A percentile compares a stretch with the other conserved stretches of the same genome.
These are phyloP conservation scores for Aspergillus awamori DNA, from an alignment of 2,329 filamentous ascomycete genomes.

Conservation along the genomic window DNA sequence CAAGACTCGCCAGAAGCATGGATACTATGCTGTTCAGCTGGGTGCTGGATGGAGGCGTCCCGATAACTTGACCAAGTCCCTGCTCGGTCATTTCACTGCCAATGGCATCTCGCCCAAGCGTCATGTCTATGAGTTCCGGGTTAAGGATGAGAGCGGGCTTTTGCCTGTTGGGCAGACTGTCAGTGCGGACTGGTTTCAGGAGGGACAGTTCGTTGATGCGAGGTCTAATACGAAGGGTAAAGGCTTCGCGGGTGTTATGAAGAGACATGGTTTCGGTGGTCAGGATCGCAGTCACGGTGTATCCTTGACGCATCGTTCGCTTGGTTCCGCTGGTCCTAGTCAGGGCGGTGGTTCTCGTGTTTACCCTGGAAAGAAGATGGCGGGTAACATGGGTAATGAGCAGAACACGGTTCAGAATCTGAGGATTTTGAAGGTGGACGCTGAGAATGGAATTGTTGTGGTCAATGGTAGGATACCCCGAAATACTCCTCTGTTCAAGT, in stretches of 20 bases:
- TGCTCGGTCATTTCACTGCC: conserved; percentile 84
- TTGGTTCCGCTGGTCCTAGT: conserved; percentile 85
- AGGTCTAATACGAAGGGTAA: conserved; percentile 78
- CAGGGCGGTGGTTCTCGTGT: conserved; percentile 94
- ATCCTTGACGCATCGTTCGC: conserved; percentile 87
- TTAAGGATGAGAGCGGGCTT: conserved; percentile 72
- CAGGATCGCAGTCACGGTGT: conserved; percentile 94
- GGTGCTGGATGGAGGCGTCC: conserved; percentile 75
- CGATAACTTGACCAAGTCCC: conserved; percentile 75
- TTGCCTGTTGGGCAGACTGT: conserved; percentile 75
- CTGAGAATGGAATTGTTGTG: conserved; percentile 82
- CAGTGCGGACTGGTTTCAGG: conserved; percentile 85
- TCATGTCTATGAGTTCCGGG: conserved; percentile 83
- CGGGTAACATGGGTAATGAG: conserved; percentile 90
- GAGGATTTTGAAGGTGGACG: conserved; percentile 83
- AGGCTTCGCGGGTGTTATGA: conserved; percentile 98
- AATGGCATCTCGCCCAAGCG: conserved; percentile 82
- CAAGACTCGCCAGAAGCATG: conserved; percentile 78
- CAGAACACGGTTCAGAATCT: conserved; percentile 89
- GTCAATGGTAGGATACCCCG: conserved; percentile 66
- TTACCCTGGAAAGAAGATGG: conserved; percentile 95
- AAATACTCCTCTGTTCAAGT: not conserved
- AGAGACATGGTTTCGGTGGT: conserved; percentile 85
- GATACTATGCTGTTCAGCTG: conserved; percentile 93
- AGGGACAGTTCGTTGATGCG: conserved; percentile 89